These are phyloP conservation scores for Gardenia jasminoides DNA, from an alignment of 257 asterid genomes.

Conservation along the genomic window DNA sequence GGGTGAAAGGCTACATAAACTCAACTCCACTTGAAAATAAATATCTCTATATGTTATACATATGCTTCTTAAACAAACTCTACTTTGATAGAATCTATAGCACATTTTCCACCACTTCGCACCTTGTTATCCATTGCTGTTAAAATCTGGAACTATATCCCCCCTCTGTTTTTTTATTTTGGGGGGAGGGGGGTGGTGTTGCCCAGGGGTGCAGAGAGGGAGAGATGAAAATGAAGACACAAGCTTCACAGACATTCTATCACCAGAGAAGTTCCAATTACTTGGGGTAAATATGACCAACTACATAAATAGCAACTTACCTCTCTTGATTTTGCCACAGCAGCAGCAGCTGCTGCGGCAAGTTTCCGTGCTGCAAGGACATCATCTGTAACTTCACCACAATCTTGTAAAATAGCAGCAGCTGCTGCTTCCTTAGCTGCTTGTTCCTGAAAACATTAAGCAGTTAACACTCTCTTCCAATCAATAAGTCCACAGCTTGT, in stretches of 20 bases:
- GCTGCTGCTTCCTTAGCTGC: constrained; percentile 75
- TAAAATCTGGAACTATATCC: background rate
- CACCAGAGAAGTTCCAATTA: background rate
- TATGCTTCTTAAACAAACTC: constrained; percentile 1
- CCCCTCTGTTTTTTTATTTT: no score
- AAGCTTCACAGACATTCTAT: background rate
- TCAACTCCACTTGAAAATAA: background rate
- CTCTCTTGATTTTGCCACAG: constrained; percentile 60
- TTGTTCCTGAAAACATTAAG: constrained; percentile 55
- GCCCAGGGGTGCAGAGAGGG: background rate
- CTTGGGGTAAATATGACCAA: background rate
- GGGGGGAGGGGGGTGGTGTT: background rate
- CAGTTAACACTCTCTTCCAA: no score
- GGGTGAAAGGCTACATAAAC: background rate
- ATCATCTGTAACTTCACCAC: constrained; percentile 53
- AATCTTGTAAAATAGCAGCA: constrained; percentile 48
- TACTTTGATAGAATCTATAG: no score
- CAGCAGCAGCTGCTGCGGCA: constrained; percentile 62
- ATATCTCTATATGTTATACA: background rate
- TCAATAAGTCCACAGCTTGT: constrained; percentile 1
- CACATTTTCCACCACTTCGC: background rate
- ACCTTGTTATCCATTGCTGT: background rate
- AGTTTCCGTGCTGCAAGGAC: constrained; percentile 50
- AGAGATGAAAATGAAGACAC: background rate
- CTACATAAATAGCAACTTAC: constrained; percentile 21